Percentiles rank a stretch among this genome's conserved stretches.
Evolutionary conservation across 306 rosid species (phyloP).

Genomic region (Prunus armeniaca): DNA sequence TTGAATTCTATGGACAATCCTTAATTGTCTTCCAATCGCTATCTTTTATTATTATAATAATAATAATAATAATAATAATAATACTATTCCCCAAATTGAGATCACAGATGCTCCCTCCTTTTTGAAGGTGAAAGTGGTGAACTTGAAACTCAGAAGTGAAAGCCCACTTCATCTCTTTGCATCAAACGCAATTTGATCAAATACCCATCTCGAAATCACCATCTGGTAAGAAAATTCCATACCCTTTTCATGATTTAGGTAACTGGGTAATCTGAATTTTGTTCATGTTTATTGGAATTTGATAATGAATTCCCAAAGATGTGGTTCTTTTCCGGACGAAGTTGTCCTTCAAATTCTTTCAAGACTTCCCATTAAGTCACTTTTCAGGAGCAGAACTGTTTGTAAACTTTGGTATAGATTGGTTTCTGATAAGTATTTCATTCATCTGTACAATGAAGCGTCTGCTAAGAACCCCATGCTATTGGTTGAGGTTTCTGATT

Average conservation of each 20-base stretch:
- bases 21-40: neutral
- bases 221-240: conserved; percentile 46
- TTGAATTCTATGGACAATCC: neutral
- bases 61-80: too few relatives aligned
- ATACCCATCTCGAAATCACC: conserved; percentile 21
- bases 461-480: conserved; percentile 66
- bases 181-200: conserved; percentile 32
- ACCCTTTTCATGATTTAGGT: conserved; percentile 14
- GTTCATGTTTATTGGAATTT: conserved; percentile 2
- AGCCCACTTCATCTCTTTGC: conserved; percentile 19
- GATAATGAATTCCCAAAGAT: conserved; percentile 46
- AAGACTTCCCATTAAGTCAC: conserved; percentile 68
- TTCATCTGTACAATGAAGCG: conserved; percentile 54
- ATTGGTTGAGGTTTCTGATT: conserved; percentile 65
- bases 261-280: conserved; percentile 17
- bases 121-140: neutral
- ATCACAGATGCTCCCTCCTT: neutral
- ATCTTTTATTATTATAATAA: neutral
- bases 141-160: conserved; percentile 3
- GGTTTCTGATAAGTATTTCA: conserved; percentile 57
- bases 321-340: conserved; percentile 69
- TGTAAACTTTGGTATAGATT: conserved; percentile 68
- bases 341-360: conserved; percentile 76
- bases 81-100: neutral
- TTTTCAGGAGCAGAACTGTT: conserved; percentile 57